These are phyloP conservation scores for Sanghuangporus weigelae DNA, from an alignment of 1,284 basidiomycete species.

Conservation along the genomic window DNA sequence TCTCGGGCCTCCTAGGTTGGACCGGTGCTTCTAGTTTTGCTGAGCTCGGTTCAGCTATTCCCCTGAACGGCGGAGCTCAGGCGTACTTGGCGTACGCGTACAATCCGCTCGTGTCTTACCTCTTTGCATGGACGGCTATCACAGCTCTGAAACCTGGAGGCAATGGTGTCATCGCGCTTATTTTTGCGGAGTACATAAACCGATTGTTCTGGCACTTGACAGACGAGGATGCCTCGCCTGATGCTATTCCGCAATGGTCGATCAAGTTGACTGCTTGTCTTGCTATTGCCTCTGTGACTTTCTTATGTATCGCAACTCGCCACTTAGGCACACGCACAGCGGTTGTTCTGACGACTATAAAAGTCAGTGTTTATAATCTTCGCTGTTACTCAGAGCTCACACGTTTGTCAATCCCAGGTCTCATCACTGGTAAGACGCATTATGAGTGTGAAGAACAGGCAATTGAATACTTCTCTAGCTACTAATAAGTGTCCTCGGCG, in stretches of 20 bases:
- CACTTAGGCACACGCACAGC: conserved; percentile 79
- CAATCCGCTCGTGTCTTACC: conserved; percentile 79
- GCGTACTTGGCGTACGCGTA: conserved; percentile 89
- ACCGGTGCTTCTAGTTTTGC: conserved; percentile 91
- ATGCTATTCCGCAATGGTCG: conserved; percentile 87
- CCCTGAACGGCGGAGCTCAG: conserved; percentile 86
- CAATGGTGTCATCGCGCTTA: conserved; percentile 67
- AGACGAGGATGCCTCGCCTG: conserved; percentile 58
- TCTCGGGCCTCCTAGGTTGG: conserved; percentile 82
- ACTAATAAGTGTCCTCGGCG: conserved; percentile 65
- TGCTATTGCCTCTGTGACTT: conserved; percentile 68
- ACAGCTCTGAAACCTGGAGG: conserved; percentile 80
- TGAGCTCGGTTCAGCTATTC: conserved; percentile 81
- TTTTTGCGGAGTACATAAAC: conserved; percentile 86
- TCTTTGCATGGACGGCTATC: conserved; percentile 89
- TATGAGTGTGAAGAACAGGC: not conserved
- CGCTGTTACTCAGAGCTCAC: not conserved
- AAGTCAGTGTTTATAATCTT: conserved; percentile 46
- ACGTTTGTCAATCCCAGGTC: conserved; percentile 33
- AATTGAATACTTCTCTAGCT: conserved; percentile 37
- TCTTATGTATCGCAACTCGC: conserved; percentile 75
- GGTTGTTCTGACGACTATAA: conserved; percentile 83
- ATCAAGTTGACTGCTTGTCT: conserved; percentile 82
- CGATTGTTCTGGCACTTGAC: conserved; percentile 67
- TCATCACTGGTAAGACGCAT: conserved; percentile 45